These are phyloP conservation scores for Catharanthus roseus DNA, from an alignment of 257 asterid species.

Conservation along the genomic window DNA sequence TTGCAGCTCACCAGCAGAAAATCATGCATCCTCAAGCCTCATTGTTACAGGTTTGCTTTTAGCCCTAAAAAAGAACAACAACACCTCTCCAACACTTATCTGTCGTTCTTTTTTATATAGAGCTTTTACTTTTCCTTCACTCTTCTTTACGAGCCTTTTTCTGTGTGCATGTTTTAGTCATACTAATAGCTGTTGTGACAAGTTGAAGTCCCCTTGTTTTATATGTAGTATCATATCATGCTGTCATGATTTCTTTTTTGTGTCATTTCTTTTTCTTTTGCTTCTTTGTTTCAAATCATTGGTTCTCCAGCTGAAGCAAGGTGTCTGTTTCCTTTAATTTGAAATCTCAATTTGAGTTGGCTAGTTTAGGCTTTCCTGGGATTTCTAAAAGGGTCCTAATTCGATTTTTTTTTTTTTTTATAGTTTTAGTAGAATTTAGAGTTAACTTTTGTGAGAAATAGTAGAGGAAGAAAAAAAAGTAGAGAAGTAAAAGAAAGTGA, in stretches of 20 bases:
- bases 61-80: background rate
- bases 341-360: background rate
- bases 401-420: no score
- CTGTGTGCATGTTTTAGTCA: background rate
- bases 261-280: background rate
- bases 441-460: no score
- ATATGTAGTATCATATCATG: background rate
- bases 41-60: constrained; percentile 13
- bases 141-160: constrained; percentile 18
- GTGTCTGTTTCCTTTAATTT: constrained; percentile 15
- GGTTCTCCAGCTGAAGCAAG: constrained; percentile 3
- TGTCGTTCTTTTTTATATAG: background rate
- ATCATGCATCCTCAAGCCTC: constrained; percentile 15
- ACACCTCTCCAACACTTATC: background rate
- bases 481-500: background rate
- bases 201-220: background rate
- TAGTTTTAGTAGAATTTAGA: no score
- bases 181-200: background rate
- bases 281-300: constrained; percentile 1
- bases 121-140: constrained; percentile 20
- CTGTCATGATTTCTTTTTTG: constrained; percentile 11
- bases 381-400: no score
- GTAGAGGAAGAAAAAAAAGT: no score
- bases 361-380: background rate
- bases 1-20: constrained; percentile 4